Evolutionary conservation across 768 basidiomycete species (phyloP).

Genomic region (Mycena venus): DNA sequence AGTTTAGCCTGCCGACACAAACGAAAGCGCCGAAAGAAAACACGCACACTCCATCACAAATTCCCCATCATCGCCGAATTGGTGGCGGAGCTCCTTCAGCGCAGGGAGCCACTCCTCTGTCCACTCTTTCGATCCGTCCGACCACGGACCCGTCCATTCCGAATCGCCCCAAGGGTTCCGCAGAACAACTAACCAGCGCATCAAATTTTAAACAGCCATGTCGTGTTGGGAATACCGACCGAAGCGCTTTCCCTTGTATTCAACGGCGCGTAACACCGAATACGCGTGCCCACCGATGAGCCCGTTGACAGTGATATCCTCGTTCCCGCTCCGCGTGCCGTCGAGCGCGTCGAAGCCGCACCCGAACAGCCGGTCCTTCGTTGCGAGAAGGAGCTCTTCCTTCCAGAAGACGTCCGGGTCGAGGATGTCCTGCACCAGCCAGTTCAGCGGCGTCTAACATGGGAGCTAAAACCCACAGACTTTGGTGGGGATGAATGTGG

Average conservation of each 20-base stretch:
- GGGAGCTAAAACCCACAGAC: constrained; percentile 36
- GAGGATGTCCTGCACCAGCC: constrained; percentile 55
- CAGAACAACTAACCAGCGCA: constrained; percentile 56
- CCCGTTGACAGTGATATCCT: constrained; percentile 48
- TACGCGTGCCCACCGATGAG: constrained; percentile 61
- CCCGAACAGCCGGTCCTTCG: constrained; percentile 66
- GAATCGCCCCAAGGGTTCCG: constrained; percentile 65
- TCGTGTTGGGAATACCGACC: neutral
- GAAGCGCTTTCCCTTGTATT: constrained; percentile 61
- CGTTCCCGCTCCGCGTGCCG: constrained; percentile 46
- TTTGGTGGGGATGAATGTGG: constrained; percentile 57
- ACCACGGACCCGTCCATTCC: constrained; percentile 65
- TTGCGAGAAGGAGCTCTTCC: constrained; percentile 64
- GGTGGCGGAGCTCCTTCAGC: constrained; percentile 53
- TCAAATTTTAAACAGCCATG: too few relatives aligned
- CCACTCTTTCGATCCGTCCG: constrained; percentile 66
- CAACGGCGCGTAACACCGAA: constrained; percentile 59
- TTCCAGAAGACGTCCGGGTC: constrained; percentile 66
- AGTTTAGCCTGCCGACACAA: neutral
- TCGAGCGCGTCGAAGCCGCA: constrained; percentile 59
- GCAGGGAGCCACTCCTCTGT: constrained; percentile 60
- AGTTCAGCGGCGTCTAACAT: neutral
- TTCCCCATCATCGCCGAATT: constrained; percentile 63
- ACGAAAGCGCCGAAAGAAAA: neutral
- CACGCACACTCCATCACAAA: constrained; percentile 65